Base-by-base conservation (phyloP, 1,139 yeast species). In the Blastobotrys capitulatus region DNA sequence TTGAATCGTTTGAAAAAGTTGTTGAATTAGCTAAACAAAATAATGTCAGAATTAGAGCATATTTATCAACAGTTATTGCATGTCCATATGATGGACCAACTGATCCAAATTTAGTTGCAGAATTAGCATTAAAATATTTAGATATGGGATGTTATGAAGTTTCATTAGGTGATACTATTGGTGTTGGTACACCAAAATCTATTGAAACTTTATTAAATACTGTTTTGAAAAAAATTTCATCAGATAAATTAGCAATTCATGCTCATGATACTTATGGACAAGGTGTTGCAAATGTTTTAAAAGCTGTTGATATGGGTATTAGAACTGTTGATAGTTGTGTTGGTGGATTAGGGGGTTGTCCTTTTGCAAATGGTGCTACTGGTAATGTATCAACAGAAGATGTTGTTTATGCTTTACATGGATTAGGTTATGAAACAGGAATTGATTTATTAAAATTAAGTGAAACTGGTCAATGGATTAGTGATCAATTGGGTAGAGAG, bases 201-300 rank as follows among this genome's bases (percentile, higher is more conserved):
- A 55, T 64, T 16, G 62, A 58, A 36, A 42, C 43, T 22, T 57
- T 67, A 63, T 52, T 66, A 22, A 42, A 51, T 1, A 60, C 59
- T 31, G 65, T 65, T 1, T 46, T 62, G 34, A 49, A 53, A 41
- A 55, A 52, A 6, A 60, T 60, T 9, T 65, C 67, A 1, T 59
- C 60, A 1, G 55, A 57, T 2, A 54, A 54, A 44, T 54, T 67
- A 2, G 71, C 71, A 2, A 64, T 65, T n/a, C 71, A 67, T 48
- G 70, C 69, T 13, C 71, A 67, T 49, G 69, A 67, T 49, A 67
- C 71, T 1, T 66, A 65, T 40, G 71, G 71, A 18, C 69, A 65
- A 51, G 71, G 69, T 9, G 68, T 67, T 2, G 67, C 69, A 36
- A 67, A 67, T 48, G 68, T 64, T 12, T 44, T 65, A 37, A 53